Conservation (phyloP, 2,329 filamentous ascomycete species). For the Phyllosticta paracitricarpa region DNA sequence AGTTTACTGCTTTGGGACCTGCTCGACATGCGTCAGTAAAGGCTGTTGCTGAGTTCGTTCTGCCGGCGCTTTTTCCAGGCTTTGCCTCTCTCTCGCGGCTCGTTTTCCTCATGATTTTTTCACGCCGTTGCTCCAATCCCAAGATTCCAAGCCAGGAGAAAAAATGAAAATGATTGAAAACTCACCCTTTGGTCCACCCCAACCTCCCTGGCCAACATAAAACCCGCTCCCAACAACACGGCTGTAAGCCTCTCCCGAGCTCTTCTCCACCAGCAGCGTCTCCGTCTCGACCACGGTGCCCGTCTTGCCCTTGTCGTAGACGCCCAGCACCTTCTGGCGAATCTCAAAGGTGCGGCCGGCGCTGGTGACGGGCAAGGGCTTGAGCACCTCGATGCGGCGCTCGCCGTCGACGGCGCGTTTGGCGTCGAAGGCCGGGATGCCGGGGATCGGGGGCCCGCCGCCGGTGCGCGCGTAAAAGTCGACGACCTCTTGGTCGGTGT, state of each 20-base stretch:
- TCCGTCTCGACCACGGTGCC: slow-evolving; percentile 75
- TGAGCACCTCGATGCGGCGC: slow-evolving; percentile 67
- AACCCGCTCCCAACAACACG: slow-evolving; percentile 62
- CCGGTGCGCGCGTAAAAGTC: slow-evolving; percentile 72
- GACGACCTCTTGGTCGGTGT: slow-evolving; percentile 60
- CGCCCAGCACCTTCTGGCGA: slow-evolving; percentile 66
- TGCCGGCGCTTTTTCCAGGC: neutral
- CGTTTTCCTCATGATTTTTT: neutral
- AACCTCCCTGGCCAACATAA: slow-evolving; percentile 69
- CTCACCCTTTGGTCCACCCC: slow-evolving; percentile 80
- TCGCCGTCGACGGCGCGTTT: slow-evolving; percentile 73
- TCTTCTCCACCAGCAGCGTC: slow-evolving; percentile 62
- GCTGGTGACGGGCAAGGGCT: slow-evolving; percentile 62
- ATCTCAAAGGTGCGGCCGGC: slow-evolving; percentile 62
- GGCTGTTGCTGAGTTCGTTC: neutral
- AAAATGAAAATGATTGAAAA: neutral
- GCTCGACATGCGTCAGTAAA: neutral
- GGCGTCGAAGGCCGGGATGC: slow-evolving; percentile 66
- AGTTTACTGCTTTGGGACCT: slow-evolving; percentile 64
- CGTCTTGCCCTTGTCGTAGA: slow-evolving; percentile 78
- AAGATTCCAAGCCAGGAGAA: neutral
- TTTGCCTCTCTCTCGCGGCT: neutral
- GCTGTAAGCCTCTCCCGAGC: slow-evolving; percentile 59
- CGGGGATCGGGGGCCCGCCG: slow-evolving; percentile 56
- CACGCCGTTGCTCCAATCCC: neutral